phyloP scores from a whole-genome alignment of 192 early-diverging fungal species.

The Mycoemilia scoparia region DNA sequence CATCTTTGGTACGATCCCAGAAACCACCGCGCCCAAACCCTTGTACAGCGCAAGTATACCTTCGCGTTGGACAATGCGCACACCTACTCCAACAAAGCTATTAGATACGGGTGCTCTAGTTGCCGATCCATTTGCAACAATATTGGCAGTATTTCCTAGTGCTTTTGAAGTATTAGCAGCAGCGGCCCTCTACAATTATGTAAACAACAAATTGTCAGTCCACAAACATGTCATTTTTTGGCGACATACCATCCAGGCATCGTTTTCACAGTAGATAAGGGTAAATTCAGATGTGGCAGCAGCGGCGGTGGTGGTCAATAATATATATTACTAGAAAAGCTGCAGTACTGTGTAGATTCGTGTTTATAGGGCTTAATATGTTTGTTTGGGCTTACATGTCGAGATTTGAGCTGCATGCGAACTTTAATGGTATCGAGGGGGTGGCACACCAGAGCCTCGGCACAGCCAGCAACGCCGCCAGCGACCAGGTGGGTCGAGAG shows the following conservation, averaged over 20 bases:
- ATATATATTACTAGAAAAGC: not conserved
- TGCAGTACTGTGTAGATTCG: not conserved
- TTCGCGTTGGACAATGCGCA: conserved; percentile 70
- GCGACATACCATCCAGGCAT: too few species aligned
- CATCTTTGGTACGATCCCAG: conserved; percentile 98
- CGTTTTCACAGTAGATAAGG: too few species aligned
- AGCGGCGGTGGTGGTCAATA: not conserved
- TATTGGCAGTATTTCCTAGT: too few species aligned
- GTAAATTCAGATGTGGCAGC: too few species aligned
- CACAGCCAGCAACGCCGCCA: conserved; percentile 80
- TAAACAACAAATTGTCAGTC: too few species aligned
- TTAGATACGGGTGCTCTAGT: conserved; percentile 6
- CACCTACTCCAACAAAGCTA: conserved; percentile 69
- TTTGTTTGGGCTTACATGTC: conserved; percentile 4
- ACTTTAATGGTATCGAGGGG: conserved; percentile 97
- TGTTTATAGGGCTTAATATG: too few species aligned
- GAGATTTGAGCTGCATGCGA: conserved; percentile 73
- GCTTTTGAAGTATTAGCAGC: too few species aligned
- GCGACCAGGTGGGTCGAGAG: conserved; percentile 66
- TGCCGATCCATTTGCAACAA: too few species aligned
- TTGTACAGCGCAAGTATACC: conserved; percentile 85
- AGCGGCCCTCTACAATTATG: too few species aligned
- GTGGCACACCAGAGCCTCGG: conserved; percentile 78
- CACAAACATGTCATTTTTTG: too few species aligned
- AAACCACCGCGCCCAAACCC: conserved; percentile 87